Evolutionary conservation across 768 basidiomycete species (phyloP), one percentile per base, ranked within the genome.

Genomic region (Kwoniella bestiolae): DNA sequence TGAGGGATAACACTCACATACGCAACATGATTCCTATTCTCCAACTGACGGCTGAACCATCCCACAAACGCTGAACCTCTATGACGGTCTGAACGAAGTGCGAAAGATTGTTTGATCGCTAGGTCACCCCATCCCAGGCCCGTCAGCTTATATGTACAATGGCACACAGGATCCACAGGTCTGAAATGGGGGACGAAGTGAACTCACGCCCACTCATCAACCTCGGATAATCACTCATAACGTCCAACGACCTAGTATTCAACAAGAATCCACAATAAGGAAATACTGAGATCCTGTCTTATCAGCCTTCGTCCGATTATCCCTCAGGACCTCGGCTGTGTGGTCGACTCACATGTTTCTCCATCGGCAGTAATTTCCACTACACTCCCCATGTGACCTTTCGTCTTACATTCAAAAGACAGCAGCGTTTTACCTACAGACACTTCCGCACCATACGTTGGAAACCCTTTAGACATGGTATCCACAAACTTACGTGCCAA

Each of bases 251-350:
- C 23, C 77, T 81, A 84, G 88, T 90, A 73, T 93, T 82, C 71
- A 99, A 90, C 58, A 88, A 75, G 68, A 89, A 86, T 2, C 94
- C 96, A 82, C 96, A 99, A 90, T 94, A 99, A 1, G 92, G 90
- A 78, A 99, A 98, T 45, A 83, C 93, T 94, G 67, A n/a, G n/a
- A 26, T 3, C n/a, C 11, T 34, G 3, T 21, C 7, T 25, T 7
- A n/a, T 32, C 11, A 56, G 32, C 21, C 3, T 18, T 58, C 18
- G 18, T 23, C 44, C 18, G 23, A 7, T 21, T 32, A 11, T 49
- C 47, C 16, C n/a, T 21, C 25, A 29, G 38, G 16, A 12, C 38
- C 8, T 64, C 23, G 41, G 47, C 34, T 35, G 23, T 46, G 34
- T 16, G 23, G 9, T 23, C 1, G 11, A 60, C 63, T 57, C 29